phyloP scores from a whole-genome alignment of 805 yeast species.

The Nakazawaea peltata region DNA sequence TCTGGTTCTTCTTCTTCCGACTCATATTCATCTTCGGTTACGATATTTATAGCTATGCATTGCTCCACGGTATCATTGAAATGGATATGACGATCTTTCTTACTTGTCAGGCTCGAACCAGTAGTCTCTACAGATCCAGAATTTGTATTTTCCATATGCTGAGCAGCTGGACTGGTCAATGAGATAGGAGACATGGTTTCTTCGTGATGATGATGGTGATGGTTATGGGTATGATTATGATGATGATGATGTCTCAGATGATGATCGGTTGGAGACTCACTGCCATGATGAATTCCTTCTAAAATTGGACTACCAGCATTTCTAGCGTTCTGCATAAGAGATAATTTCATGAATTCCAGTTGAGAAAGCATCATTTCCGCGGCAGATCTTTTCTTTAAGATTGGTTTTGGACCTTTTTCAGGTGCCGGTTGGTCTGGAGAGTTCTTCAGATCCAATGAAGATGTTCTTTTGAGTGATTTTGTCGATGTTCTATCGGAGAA shows the following conservation, averaged over 20 bases:
- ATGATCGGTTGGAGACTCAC: too few relatives aligned
- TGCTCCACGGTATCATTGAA: conserved; percentile 93
- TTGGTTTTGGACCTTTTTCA: conserved; percentile 57
- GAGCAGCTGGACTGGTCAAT: conserved; percentile 3
- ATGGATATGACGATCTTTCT: conserved; percentile 66
- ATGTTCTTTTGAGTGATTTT: too few relatives aligned
- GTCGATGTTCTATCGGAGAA: not conserved
- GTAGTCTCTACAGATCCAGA: conserved; percentile 1
- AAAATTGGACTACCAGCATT: conserved; percentile 24
- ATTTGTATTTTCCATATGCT: not conserved
- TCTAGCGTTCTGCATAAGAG: conserved; percentile 10
- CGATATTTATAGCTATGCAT: conserved; percentile 63
- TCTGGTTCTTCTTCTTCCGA: not conserved
- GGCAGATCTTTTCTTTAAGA: conserved; percentile 78
- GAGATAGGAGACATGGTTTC: conserved; percentile 3
- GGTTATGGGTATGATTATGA: not conserved
- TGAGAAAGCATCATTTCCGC: conserved; percentile 73
- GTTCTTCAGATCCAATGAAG: conserved; percentile 6
- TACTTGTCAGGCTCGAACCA: conserved; percentile 8
- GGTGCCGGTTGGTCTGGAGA: conserved; percentile 8
- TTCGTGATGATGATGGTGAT: conserved; percentile 1
- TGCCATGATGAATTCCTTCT: conserved; percentile 14
- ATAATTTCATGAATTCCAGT: conserved; percentile 25
- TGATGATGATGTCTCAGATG: not conserved
- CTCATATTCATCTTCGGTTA: not conserved